Evolutionary conservation across 768 basidiomycete species (phyloP).

Genomic region (Tephrocybe sp.): DNA sequence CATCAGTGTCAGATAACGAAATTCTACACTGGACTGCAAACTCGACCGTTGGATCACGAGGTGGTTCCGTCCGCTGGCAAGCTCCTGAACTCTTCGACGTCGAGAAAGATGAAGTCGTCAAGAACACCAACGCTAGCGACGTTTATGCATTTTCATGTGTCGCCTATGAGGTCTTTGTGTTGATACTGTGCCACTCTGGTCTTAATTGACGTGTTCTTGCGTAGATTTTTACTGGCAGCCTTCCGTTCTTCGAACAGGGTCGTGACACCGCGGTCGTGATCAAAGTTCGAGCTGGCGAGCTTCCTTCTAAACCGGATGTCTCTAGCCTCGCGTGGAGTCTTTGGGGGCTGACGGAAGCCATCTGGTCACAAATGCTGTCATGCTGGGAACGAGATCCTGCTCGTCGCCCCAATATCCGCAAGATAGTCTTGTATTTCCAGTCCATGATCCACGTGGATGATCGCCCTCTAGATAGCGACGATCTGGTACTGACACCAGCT

Average conservation of each 20-base stretch:
- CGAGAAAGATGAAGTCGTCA: constrained; percentile 7
- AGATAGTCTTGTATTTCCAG: neutral
- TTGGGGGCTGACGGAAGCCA: neutral
- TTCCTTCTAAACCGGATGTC: constrained; percentile 12
- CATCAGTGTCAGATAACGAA: constrained; percentile 13
- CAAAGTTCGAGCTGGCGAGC: constrained; percentile 13
- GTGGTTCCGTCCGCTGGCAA: constrained; percentile 19
- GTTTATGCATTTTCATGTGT: constrained; percentile 19
- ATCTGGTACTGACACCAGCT: neutral
- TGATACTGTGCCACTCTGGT: neutral
- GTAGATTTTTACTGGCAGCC: constrained; percentile 18
- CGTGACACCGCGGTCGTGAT: constrained; percentile 18
- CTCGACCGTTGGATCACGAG: constrained; percentile 8
- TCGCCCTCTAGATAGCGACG: neutral
- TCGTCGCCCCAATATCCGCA: neutral
- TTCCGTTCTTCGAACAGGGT: constrained; percentile 20
- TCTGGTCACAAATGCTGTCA: neutral
- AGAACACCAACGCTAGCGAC: constrained; percentile 16
- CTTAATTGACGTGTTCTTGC: neutral
- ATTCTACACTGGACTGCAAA: constrained; percentile 15
- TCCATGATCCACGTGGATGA: neutral
- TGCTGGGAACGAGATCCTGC: neutral
- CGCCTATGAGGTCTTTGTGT: constrained; percentile 17
- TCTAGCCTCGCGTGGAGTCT: constrained; percentile 2
- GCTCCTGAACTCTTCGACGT: constrained; percentile 21